Base-by-base conservation (phyloP, 2,329 filamentous ascomycete species). In the Pseudogymnoascus sp. region DNA sequence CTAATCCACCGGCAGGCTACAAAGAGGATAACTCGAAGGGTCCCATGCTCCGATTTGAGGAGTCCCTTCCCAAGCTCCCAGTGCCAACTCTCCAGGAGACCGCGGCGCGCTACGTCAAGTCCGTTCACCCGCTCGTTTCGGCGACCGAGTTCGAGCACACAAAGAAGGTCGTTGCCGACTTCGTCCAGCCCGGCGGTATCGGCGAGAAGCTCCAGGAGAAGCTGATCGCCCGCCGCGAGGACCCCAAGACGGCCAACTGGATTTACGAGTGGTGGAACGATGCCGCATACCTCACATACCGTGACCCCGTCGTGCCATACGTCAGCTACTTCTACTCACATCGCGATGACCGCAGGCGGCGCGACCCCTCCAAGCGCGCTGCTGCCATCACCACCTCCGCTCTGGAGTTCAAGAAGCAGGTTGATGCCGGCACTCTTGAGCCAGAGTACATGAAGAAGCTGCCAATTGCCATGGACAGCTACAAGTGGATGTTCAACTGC, bases 321-420 rank as follows among this genome's bases (percentile, higher is more conserved):
- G 94, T 99, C 71, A 96, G 91, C 76, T 99, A 99, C 83, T 99
- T 99, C 79, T 99, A 99, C 80, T 97, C 92, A 61, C 93, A 97
- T 79, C 86, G 91, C 67, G 94, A 99, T 75, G 95, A 99, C 76
- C 86, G 90, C 68, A 83, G 87, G 72, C 85, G 93, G 67, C 86
- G 91, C 65, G 85, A 97, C 74, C 94, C 94, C 0, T 87, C 89
- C 65, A 96, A 95, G 82, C 89, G 94, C 65, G 94, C 94, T 3
- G 94, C 94, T 3, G 92, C 93, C 66, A 88, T 99, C 66, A 86
- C 90, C 1, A 91, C 89, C 1, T 88, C 90, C 6, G 88, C 85
- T 1, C 82, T 99, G 38, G 91, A 95, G 72, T 99, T 99, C 82
- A 96, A 97, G 83, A 89, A 87, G 75, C 85, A 91, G 77, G 93